Evolutionary conservation across 352 stramenopile genomes (phyloP), one percentile per base, ranked within the genome.

Genomic region (Bremia lactucae): DNA sequence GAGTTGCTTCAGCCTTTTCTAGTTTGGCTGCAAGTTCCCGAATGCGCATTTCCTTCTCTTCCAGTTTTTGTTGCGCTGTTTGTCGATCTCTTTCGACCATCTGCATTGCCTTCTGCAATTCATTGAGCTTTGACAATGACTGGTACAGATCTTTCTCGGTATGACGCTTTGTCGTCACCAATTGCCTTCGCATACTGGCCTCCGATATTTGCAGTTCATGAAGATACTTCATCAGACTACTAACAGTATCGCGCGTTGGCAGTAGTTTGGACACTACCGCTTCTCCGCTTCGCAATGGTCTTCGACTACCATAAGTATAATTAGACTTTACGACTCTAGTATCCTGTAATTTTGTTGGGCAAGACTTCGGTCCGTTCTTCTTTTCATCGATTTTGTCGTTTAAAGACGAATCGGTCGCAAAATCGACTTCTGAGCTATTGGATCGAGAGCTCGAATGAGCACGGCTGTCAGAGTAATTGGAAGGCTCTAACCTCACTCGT

Each of bases 171-270:
- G 55, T 63, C 6, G 56, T 62, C n/a, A 75, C 47, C 10, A 87
- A 49, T n/a, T 87, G 67, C 15, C 63, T 52, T 3, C 68, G 72
- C 25, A 83, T 36, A 42, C 50, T 76, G 9, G 69, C 55, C 46
- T 83, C 72, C 0, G 74, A 87, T 14, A 52, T 47, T 36, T 87
- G 59, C 28, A 87, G 49, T 41, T 87, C 74, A 7, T 64, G 71
- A 22, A 87, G 65, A 44, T 85, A 84, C n/a, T 54, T 66, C 37
- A 87, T 67, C 16, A 87, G 28, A 33, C 57, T 77, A 28, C 80
- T 72, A n/a, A 87, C 43, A 21, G 59, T 68, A 25, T 65, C 64
- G 13, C 62, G 62, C 4, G 57, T 71, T 5, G 72, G 67, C 19
- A 85, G 49, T 35, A 87, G 40, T 40, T 72, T 76, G 33, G 62